phyloP scores from a whole-genome alignment of 164 flowering plant genomes.

The Vitis rotundifolia region DNA sequence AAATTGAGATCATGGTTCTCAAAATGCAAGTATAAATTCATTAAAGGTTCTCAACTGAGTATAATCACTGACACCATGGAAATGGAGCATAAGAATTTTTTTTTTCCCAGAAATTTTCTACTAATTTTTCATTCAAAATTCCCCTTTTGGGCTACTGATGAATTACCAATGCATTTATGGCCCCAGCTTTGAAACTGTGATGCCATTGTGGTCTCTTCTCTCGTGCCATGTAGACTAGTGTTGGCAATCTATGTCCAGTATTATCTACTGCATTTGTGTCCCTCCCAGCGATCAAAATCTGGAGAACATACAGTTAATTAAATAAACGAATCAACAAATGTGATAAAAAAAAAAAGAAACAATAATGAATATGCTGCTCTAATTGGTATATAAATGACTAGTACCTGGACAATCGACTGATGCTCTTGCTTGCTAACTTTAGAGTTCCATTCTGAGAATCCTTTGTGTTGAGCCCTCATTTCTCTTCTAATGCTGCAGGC shows the following conservation, averaged over 20 bases:
- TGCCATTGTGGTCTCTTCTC: conserved; percentile 44
- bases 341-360: not conserved
- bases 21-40: no score
- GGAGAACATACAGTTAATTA: conserved; percentile 12
- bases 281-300: conserved; percentile 37
- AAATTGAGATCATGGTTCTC: not conserved
- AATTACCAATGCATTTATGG: conserved; percentile 53
- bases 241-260: conserved; percentile 45
- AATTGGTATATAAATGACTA: no score
- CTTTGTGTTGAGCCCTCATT: conserved; percentile 26
- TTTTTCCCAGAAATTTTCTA: no score
- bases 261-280: conserved; percentile 29
- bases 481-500: conserved; percentile 16
- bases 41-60: no score
- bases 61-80: no score
- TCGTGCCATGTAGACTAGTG: conserved; percentile 52
- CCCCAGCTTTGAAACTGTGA: conserved; percentile 66
- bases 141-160: not conserved
- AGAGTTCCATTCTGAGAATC: conserved; percentile 36
- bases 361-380: no score
- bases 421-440: conserved; percentile 27
- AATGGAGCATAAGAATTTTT: no score
- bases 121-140: not conserved
- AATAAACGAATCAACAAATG: not conserved
- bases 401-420: conserved; percentile 37